Evolutionary conservation across 257 asterid species (phyloP).

Genomic region (Capsicum pubescens): DNA sequence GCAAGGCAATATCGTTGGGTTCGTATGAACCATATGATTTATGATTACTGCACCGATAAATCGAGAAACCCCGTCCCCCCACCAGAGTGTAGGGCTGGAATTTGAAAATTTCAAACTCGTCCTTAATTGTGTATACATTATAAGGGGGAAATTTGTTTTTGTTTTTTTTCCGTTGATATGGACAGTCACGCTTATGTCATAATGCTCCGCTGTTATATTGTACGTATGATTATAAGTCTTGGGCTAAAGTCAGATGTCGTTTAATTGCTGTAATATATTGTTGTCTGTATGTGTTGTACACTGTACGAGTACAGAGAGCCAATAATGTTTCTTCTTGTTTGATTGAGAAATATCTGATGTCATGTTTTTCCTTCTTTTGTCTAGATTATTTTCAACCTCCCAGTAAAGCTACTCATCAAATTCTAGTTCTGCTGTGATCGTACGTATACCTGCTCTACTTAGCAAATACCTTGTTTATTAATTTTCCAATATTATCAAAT

Average conservation of each 20-base stretch:
- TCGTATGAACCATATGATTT: slow-evolving; percentile 68
- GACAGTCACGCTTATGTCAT: not conserved
- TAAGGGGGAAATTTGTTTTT: not conserved
- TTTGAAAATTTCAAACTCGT: slow-evolving; percentile 39
- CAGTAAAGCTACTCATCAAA: not conserved
- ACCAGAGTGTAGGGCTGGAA: slow-evolving; percentile 46
- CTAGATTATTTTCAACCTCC: not conserved
- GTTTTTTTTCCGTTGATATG: not conserved
- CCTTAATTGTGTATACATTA: not conserved
- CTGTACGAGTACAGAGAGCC: not conserved
- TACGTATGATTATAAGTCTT: not conserved
- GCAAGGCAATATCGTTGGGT: slow-evolving; percentile 80
- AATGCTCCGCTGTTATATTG: slow-evolving; percentile 4
- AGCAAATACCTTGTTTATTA: not conserved
- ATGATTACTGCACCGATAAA: slow-evolving; percentile 89
- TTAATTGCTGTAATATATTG: slow-evolving; percentile 25
- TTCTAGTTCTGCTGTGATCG: not conserved
- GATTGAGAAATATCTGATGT: slow-evolving; percentile 29
- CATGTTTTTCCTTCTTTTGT: not conserved
- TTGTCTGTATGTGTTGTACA: slow-evolving; percentile 24
- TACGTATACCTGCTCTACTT: not conserved
- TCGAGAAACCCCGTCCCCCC: slow-evolving; percentile 64
- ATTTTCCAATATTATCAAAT: not conserved
- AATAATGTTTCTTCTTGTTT: slow-evolving; percentile 21
- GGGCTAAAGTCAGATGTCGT: slow-evolving; percentile 23